Evolutionary conservation across 148 eudicot genomes (phyloP).

Genomic region (Polygonum maritimum): DNA sequence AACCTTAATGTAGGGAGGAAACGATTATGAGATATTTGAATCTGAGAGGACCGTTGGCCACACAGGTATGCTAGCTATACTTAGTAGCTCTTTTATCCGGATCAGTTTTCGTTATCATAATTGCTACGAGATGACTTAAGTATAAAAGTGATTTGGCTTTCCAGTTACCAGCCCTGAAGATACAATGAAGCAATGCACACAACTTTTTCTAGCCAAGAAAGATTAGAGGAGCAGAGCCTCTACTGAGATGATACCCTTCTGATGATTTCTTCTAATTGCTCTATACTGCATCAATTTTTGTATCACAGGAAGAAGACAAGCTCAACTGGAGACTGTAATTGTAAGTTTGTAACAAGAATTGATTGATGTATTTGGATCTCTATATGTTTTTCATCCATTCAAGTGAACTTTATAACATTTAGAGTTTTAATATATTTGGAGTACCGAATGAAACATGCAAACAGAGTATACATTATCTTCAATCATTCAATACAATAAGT

Average conservation of each 20-base stretch:
- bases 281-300: background rate
- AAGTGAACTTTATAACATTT: background rate
- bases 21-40: slow-evolving; percentile 77
- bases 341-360: background rate
- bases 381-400: background rate
- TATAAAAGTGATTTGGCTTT: background rate
- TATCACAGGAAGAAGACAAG: background rate
- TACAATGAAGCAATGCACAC: slow-evolving; percentile 63
- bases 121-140: background rate
- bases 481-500: background rate
- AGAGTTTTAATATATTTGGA: too few species aligned
- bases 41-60: slow-evolving; percentile 78
- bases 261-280: background rate
- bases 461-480: background rate
- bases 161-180: slow-evolving; percentile 91
- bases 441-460: background rate
- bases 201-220: slow-evolving; percentile 51
- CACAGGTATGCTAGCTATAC: slow-evolving; percentile 49
- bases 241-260: background rate
- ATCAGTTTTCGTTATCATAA: background rate
- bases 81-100: background rate
- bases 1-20: slow-evolving; percentile 57
- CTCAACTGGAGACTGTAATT: background rate
- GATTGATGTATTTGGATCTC: background rate
- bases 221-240: slow-evolving; percentile 15